A percentile compares a stretch with the other conserved stretches of the same genome.
phyloP scores from a whole-genome alignment of 2,329 filamentous ascomycete genomes.

The Alternaria alternata region DNA sequence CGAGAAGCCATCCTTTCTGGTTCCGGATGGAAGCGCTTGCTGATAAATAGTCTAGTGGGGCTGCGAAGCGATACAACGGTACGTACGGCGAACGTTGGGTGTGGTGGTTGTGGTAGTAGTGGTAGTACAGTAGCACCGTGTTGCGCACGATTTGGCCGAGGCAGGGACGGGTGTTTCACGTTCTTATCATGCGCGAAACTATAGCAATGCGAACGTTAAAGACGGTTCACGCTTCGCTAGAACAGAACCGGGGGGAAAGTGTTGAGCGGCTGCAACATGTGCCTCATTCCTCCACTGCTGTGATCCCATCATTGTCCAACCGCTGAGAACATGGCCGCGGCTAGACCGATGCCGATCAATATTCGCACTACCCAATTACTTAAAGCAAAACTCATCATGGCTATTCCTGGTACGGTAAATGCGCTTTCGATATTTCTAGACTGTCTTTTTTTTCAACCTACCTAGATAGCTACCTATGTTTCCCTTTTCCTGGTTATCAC shows the following conservation, averaged over 20 bases:
- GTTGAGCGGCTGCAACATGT: conserved; percentile 12
- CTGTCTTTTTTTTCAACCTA: background rate
- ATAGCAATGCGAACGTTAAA: background rate
- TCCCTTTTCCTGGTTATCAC: background rate
- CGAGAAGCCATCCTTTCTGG: conserved; percentile 38
- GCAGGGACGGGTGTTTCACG: background rate
- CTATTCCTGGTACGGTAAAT: background rate
- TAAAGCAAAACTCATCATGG: background rate
- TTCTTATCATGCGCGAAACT: background rate
- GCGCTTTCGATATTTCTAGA: background rate
- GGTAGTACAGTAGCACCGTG: conserved; percentile 3
- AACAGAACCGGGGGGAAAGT: conserved; percentile 9
- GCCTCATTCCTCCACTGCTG: conserved; percentile 9
- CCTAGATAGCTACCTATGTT: background rate
- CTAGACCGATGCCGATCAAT: conserved; percentile 9
- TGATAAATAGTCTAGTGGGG: conserved; percentile 17
- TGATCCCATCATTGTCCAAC: conserved; percentile 8
- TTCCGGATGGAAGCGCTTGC: conserved; percentile 6
- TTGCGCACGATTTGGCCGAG: background rate
- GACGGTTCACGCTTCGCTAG: background rate
- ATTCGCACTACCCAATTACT: conserved; percentile 6
- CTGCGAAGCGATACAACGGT: conserved; percentile 8
- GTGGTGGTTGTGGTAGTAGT: conserved; percentile 3
- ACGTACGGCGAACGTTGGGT: conserved; percentile 5
- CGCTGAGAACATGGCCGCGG: conserved; percentile 11